phyloP scores from a whole-genome alignment of 345 rosid genomes.

The Populus tremula region DNA sequence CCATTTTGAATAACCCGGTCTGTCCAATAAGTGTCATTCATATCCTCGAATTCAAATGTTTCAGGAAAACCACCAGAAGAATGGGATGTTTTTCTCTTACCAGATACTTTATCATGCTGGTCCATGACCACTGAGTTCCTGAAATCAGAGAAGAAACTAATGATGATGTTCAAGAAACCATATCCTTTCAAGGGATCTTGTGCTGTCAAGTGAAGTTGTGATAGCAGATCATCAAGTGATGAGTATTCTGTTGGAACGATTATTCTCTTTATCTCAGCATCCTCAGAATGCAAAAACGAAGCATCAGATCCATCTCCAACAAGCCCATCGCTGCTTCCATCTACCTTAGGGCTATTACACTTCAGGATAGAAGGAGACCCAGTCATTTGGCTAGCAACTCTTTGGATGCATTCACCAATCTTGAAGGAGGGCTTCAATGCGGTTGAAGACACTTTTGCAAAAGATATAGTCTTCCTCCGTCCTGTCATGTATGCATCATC shows the following conservation, averaged over 20 bases:
- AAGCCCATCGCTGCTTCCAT: slow-evolving; percentile 22
- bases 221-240: slow-evolving; percentile 59
- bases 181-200: slow-evolving; percentile 50
- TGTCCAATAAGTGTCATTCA: slow-evolving; percentile 93
- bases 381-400: slow-evolving; percentile 91
- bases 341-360: slow-evolving; percentile 41
- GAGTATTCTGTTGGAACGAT: slow-evolving; percentile 40
- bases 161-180: slow-evolving; percentile 42
- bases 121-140: slow-evolving; percentile 56
- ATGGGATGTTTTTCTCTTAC: slow-evolving; percentile 45
- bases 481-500: slow-evolving; percentile 45
- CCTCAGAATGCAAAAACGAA: slow-evolving; percentile 34
- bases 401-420: slow-evolving; percentile 84
- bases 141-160: slow-evolving; percentile 71
- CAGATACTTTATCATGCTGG: slow-evolving; percentile 38
- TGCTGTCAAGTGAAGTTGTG: slow-evolving; percentile 66
- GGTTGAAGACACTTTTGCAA: slow-evolving; percentile 53
- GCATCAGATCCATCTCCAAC: slow-evolving; percentile 41
- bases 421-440: slow-evolving; percentile 70
- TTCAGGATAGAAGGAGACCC: slow-evolving; percentile 65
- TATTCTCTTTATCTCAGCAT: slow-evolving; percentile 32
- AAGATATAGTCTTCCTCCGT: slow-evolving; percentile 58
- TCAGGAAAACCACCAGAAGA: slow-evolving; percentile 47
- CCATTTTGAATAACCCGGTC: slow-evolving; percentile 84
- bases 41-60: slow-evolving; percentile 90